Base-by-base conservation (phyloP, 2,329 filamentous ascomycete species). In the Ceratocystis papillata region DNA sequence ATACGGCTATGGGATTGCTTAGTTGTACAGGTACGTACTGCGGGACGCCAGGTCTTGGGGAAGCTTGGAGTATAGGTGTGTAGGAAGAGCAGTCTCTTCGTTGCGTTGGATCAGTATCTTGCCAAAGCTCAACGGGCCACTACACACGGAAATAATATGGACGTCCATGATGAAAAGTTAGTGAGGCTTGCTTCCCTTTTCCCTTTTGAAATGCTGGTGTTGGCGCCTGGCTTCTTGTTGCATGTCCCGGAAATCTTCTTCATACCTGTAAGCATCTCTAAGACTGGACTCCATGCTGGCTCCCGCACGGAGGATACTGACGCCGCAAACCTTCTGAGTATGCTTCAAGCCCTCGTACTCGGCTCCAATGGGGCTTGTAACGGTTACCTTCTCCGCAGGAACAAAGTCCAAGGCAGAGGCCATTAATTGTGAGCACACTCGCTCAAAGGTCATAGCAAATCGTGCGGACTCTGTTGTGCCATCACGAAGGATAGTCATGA, bases 21-120 rank as follows among this genome's bases (percentile, higher is more conserved):
- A 33, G 30, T 33, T 33, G 30, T 33, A 33, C 30, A 7, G 30
- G 30, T 33, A 33, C 67, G 25, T 57, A 68, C 68, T 68, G 37
- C 45, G 60, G 37, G 64, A 53, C 22, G 65, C 63, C 12, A 74
- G 70, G 20, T 69, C 65, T 41, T 61, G 50, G 5, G 73, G 73
- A 20, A 74, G 67, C 57, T 74, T 74, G 20, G 70, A 72, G 63
- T 74, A 74, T 4, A 73, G 68, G n/a, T 73, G 69, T 10, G 60
- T 65, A 2, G 73, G 72, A 5, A 71, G 67, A 37, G 70, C 69
- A 0, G 72, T 74, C 41, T 69, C 68, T 64, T 74, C 73, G 68
- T 75, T 70, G 59, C 73, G 69, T 57, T 74, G 73, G 48, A 74
- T 75, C 17, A 75, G 68, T 30, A 74, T 70, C 65, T 73, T 73